Base-by-base conservation (phyloP, 768 basidiomycete species). In the Suillus subalutaceus region DNA sequence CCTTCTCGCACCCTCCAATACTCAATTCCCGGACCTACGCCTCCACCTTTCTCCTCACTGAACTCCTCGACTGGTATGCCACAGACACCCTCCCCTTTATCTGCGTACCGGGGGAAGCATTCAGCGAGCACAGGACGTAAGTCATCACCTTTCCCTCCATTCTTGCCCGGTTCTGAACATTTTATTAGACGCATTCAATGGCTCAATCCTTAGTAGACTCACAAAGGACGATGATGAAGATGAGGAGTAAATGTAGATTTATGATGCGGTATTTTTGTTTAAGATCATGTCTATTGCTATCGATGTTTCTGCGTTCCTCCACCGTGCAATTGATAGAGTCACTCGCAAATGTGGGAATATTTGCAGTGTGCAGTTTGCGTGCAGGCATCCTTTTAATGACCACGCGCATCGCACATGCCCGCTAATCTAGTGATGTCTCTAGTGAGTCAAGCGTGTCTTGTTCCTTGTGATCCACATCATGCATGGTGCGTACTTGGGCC, bases 41-140 rank as follows among this genome's bases (percentile, higher is more conserved):
- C 82, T n/a, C 78, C 81, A 0, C 69, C 80, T 66, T 66, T 79
- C 62, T 60, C 61, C 67, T 83, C 80, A 57, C 72, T 78, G 6
- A 77, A 72, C 5, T 74, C 74, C 2, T 74, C 75, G 1, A 67
- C 77, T 68, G 66, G 78, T 61, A 65, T 70, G 46, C 70, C 79
- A 58, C 72, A 75, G 38, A 80, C 81, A 2, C 77, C 80, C 7
- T 74, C 78, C 0, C 79, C 80, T 5, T 79, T 80, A n/a, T 73
- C 79, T 9, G 77, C 80, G 5, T 81, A 81, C 60, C 70, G 79
- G 16, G 81, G 81, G 37, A 77, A 72, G 63, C 81, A 82, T 63
- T 71, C 74, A 20, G 66, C 72, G 38, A 72, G 73, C 4, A 72
- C 72, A 8, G 82, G 78, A 63, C 79, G 80, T 82, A 57, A 70